A percentile compares a stretch with the other conserved stretches of the same genome.
These are phyloP conservation scores for Syzygium aqueum DNA, from an alignment of 345 rosid genomes.

Conservation along the genomic window DNA sequence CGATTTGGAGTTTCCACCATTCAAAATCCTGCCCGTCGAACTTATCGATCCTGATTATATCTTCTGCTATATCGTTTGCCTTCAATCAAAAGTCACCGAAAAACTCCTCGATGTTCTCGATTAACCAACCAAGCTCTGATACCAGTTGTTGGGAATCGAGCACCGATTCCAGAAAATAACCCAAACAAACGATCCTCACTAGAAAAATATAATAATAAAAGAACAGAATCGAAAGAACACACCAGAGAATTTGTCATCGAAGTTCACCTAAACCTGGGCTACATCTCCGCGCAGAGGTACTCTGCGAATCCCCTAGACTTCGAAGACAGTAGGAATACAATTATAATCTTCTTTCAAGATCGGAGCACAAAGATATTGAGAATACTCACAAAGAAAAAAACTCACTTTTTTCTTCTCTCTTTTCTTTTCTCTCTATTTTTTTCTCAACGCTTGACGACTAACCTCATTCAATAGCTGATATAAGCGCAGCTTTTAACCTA, in stretches of 20 bases:
- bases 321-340: accelerated
- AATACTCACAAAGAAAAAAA: neutral
- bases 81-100: neutral
- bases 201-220: too few species aligned
- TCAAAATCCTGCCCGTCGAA: neutral
- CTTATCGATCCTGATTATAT: accelerated
- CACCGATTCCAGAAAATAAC: accelerated
- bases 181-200: neutral
- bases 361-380: neutral
- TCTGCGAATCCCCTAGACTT: neutral
- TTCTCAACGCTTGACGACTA: neutral
- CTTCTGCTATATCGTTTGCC: accelerated
- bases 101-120: neutral
- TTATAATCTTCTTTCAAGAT: too few species aligned
- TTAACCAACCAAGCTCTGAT: neutral
- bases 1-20: neutral
- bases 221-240: neutral
- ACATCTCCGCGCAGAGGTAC: accelerated
- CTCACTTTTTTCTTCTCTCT: too few species aligned
- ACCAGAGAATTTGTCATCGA: too few species aligned
- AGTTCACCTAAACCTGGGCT: neutral
- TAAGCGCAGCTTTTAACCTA: neutral
- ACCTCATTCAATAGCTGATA: accelerated
- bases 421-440: too few species aligned
- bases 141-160: accelerated